Conservation (phyloP, 2,329 filamentous ascomycete genomes). For the Daldinia eschscholtzii region DNA sequence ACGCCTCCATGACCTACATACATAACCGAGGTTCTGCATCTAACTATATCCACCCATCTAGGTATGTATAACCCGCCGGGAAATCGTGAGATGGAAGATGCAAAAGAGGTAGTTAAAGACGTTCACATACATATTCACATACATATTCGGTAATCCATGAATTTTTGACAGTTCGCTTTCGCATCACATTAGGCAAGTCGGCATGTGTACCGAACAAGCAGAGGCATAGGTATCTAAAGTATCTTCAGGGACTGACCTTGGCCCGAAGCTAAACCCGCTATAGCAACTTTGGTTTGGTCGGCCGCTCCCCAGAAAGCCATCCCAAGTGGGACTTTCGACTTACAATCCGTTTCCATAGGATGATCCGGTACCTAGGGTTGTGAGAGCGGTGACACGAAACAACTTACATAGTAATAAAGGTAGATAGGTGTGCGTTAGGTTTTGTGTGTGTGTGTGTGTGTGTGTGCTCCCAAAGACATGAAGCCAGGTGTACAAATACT, state of each 20-base stretch:
- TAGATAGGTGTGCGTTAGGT: too few relatives aligned
- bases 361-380: constrained; percentile 18
- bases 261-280: constrained; percentile 29
- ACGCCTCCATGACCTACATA: constrained; percentile 5
- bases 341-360: constrained; percentile 22
- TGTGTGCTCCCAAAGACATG: not conserved
- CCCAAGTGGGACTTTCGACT: constrained; percentile 33
- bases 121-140: not conserved
- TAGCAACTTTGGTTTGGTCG: constrained; percentile 3
- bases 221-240: not conserved
- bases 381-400: constrained; percentile 39
- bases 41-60: not conserved
- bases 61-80: not conserved
- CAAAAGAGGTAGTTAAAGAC: not conserved
- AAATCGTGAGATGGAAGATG: not conserved
- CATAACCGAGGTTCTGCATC: constrained; percentile 13
- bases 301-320: constrained; percentile 25
- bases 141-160: not conserved
- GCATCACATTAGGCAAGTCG: constrained; percentile 7
- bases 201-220: constrained; percentile 21
- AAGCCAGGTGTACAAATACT: constrained; percentile 14
- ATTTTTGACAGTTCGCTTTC: not conserved
- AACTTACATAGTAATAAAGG: too few relatives aligned
- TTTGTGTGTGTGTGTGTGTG: too few relatives aligned
- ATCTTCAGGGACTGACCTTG: constrained; percentile 27